Evolutionary conservation across 2,329 filamentous ascomycete species (phyloP), one percentile per base, ranked within the genome.

Genomic region (Paraphoma chrysanthemicola): DNA sequence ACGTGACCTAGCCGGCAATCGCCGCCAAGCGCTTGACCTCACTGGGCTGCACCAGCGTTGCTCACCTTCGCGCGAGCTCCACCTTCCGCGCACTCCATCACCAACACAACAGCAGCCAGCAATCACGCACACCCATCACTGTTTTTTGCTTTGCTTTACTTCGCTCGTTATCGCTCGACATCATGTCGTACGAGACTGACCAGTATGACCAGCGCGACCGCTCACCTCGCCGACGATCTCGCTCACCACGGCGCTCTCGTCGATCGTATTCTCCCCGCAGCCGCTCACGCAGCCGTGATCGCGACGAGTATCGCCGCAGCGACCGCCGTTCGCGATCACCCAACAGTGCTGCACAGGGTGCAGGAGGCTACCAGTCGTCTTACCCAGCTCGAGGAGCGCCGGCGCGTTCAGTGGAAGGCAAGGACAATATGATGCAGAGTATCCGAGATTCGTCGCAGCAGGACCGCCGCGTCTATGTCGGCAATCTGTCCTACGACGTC

Each of bases 401-500:
- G 53, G 63, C 63, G 63, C 88, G 93, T 80, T 88, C 88, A 56
- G 91, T 88, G 80, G 94, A 98, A 79, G 90, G 90, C 72, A 93
- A 95, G 80, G 93, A 97, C 80, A 90, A 93, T 78, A 97, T 96
- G 92, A 96, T 98, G 92, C 90, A 88, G 80, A 93, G 88, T 76
- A 90, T 97, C 71, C 90, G 93, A 76, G 95, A 98, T 75, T 90
- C 91, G 44, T 98, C 95, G 60, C 95, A 98, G 79, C 95, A 99
- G 82, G 95, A 99, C 85, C 94, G 95, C 76, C 93, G 95, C 68
- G 95, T 99, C 87, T 99, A 99, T 79, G 95, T 99, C 78, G 95
- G 95, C 80, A 99, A 99, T 78, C 86, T 99, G 70, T 95, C 93
- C 48, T 99, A 99, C 84, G 95, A 99, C 85, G 95, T 99, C 79